Percentiles rank a stretch among this genome's conserved stretches.
Conservation (phyloP, 768 basidiomycete genomes). For the Rickenella mellea region DNA sequence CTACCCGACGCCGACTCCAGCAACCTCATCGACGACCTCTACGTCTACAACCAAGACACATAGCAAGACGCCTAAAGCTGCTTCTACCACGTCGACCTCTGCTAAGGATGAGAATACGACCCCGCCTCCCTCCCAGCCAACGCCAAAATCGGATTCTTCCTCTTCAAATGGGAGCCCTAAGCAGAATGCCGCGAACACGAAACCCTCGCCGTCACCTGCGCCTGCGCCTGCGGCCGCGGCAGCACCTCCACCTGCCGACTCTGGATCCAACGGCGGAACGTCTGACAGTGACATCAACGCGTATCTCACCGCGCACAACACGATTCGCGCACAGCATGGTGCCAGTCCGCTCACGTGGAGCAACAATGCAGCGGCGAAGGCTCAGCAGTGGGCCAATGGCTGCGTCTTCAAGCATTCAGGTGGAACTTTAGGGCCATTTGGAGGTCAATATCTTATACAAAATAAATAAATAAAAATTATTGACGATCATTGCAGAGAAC, state of each 20-base stretch:
- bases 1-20: constrained; percentile 11
- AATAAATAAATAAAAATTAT: background rate
- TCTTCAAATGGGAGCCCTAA: background rate
- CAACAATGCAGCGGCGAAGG: constrained; percentile 46
- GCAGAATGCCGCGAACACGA: background rate
- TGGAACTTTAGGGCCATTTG: constrained; percentile 52
- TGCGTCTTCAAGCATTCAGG: constrained; percentile 66
- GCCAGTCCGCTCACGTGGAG: constrained; percentile 59
- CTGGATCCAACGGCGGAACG: constrained; percentile 7
- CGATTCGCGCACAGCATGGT: constrained; percentile 50
- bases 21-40: constrained; percentile 3
- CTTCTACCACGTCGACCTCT: constrained; percentile 9
- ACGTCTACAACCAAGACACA: constrained; percentile 10
- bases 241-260: too few species aligned
- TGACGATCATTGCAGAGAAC: constrained; percentile 41
- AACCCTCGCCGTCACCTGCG: constrained; percentile 7
- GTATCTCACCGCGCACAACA: constrained; percentile 57
- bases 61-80: constrained; percentile 10
- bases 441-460: constrained; percentile 32
- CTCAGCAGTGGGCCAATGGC: constrained; percentile 57
- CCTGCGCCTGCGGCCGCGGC: constrained; percentile 7
- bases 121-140: constrained; percentile 6
- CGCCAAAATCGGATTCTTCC: too few species aligned
- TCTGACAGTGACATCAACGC: constrained; percentile 37
- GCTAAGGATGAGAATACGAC: constrained; percentile 6